These are phyloP conservation scores for Centella asiatica DNA, from an alignment of 129 eudicot species.

Conservation along the genomic window DNA sequence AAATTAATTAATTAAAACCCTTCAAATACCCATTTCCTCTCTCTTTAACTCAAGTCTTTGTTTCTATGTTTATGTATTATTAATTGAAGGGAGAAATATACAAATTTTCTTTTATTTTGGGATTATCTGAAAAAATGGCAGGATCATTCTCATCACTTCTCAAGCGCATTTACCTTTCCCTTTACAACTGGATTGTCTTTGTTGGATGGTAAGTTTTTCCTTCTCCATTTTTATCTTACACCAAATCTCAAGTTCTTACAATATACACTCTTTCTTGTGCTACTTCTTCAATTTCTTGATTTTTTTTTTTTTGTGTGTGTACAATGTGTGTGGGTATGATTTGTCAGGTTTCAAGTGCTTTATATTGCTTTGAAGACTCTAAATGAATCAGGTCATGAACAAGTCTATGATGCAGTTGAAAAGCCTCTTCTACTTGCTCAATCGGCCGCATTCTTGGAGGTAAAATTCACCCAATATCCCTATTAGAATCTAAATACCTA, in stretches of 20 bases:
- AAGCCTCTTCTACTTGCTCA: conserved; percentile 81
- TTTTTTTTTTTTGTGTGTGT: not conserved
- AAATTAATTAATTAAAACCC: not conserved
- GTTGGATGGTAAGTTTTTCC: conserved; percentile 53
- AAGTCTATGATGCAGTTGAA: conserved; percentile 73
- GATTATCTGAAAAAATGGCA: conserved; percentile 33
- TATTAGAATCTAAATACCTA: too few relatives aligned
- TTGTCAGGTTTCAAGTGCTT: conserved; percentile 65
- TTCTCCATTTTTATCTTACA: not conserved
- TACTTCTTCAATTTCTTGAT: not conserved
- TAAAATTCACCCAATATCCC: not conserved
- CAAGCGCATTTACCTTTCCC: conserved; percentile 48
- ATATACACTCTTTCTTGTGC: not conserved
- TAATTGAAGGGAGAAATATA: not conserved
- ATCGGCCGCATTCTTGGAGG: conserved; percentile 94
- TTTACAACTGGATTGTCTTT: conserved; percentile 79
- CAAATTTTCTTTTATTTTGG: not conserved
- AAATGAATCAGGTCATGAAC: conserved; percentile 54
- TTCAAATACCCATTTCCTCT: conserved; percentile 11
- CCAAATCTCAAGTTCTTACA: too few relatives aligned
- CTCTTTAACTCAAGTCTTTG: not conserved
- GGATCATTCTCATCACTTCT: conserved; percentile 36
- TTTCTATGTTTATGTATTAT: too few relatives aligned
- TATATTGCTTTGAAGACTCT: conserved; percentile 63
- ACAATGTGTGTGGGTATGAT: not conserved